Conservation (phyloP, 2,329 filamentous ascomycete species). For the Akanthomyces muscarius region DNA sequence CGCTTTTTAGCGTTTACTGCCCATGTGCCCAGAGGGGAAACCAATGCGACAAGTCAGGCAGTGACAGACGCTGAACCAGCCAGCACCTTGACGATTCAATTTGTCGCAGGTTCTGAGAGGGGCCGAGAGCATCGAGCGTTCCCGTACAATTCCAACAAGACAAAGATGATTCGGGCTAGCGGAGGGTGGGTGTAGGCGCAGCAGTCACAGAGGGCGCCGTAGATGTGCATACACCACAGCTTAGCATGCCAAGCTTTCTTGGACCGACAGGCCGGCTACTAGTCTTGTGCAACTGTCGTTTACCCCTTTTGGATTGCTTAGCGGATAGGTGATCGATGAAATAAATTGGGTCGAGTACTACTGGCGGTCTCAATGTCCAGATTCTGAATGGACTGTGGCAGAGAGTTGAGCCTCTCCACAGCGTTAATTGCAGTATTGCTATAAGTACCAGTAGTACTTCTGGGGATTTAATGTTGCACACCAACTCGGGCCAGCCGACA, state of each 20-base stretch:
- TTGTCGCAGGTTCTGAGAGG: neutral
- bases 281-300: conserved; percentile 8
- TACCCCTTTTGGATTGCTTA: neutral
- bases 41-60: conserved; percentile 3
- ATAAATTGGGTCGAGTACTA: neutral
- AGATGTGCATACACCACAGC: neutral
- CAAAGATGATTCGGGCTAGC: neutral
- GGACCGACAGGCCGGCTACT: neutral
- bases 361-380: conserved; percentile 8
- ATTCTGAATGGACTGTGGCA: conserved; percentile 6
- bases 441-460: neutral
- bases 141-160: neutral
- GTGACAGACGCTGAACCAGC: neutral
- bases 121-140: neutral
- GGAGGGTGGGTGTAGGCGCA: neutral
- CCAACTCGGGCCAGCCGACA: neutral
- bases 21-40: neutral
- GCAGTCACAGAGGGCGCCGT: neutral
- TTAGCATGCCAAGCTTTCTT: neutral
- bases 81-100: neutral
- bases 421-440: neutral
- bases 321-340: neutral
- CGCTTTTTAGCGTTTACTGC: conserved; percentile 2
- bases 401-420: conserved; percentile 7
- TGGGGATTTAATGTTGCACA: neutral